Percentiles rank a stretch among this genome's conserved stretches.
phyloP scores from a whole-genome alignment of 345 rosid genomes.

The Stellera chamaejasme region DNA sequence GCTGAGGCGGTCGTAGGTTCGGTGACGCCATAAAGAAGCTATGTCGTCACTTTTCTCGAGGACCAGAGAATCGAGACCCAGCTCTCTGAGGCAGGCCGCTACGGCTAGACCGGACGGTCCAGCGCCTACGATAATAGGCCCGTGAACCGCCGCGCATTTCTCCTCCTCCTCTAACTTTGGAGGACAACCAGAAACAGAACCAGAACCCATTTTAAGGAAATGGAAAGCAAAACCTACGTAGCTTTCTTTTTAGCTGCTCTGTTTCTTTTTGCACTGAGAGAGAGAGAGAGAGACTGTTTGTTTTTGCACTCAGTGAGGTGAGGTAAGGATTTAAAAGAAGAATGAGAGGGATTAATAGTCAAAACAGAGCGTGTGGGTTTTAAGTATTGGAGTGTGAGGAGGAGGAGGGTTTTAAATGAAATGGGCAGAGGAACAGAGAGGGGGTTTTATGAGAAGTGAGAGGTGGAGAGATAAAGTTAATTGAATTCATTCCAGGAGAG shows the following conservation, averaged over 20 bases:
- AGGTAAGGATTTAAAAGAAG: slow-evolving; percentile 16
- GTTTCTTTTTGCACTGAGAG: slow-evolving; percentile 10
- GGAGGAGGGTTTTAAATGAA: slow-evolving; percentile 12
- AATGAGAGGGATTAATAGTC: not conserved
- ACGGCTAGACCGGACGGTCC: slow-evolving; percentile 88
- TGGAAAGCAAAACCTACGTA: slow-evolving; percentile 5
- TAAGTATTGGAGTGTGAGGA: too few species aligned
- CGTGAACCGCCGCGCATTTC: slow-evolving; percentile 23
- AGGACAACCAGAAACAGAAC: slow-evolving; percentile 17
- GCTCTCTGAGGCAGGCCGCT: slow-evolving; percentile 61
- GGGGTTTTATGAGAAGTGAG: too few species aligned
- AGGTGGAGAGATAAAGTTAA: too few species aligned
- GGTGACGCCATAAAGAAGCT: slow-evolving; percentile 77
- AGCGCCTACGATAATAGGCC: slow-evolving; percentile 89
- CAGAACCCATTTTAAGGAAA: slow-evolving; percentile 33
- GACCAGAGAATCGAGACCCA: slow-evolving; percentile 54
- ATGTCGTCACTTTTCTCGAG: slow-evolving; percentile 68
- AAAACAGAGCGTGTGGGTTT: not conserved
- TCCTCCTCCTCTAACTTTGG: slow-evolving; percentile 7
- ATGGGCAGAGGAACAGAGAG: not conserved
- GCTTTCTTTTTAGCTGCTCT: slow-evolving; percentile 12
- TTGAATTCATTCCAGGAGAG: too few species aligned
- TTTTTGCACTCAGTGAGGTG: slow-evolving; percentile 6
- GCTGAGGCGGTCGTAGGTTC: slow-evolving; percentile 79
- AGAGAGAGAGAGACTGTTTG: slow-evolving; percentile 19